These are phyloP conservation scores for Verbena officinalis DNA, from an alignment of 257 asterid genomes.

Conservation along the genomic window DNA sequence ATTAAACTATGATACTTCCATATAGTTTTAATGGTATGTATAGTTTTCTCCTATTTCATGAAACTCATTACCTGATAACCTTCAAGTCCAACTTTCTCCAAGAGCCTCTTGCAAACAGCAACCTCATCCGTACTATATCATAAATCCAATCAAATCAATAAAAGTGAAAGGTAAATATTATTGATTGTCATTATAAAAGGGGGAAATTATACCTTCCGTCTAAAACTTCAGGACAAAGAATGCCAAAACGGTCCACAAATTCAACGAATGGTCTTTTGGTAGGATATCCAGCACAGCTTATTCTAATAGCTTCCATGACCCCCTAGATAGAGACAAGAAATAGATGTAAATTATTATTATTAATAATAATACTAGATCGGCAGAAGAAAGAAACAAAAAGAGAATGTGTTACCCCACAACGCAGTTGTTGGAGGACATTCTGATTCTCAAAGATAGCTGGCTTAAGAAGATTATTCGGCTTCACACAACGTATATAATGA, in stretches of 20 bases:
- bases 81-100: constrained; percentile 93
- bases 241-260: constrained; percentile 91
- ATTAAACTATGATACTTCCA: neutral
- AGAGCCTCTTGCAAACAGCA: constrained; percentile 86
- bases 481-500: constrained; percentile 74
- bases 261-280: constrained; percentile 87
- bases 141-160: constrained; percentile 18
- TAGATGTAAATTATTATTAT: neutral
- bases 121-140: constrained; percentile 87
- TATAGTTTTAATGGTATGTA: neutral
- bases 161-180: constrained; percentile 27
- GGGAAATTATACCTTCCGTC: constrained; percentile 66
- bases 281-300: constrained; percentile 98
- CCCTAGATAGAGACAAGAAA: constrained; percentile 56
- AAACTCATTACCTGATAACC: constrained; percentile 83
- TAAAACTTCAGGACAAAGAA: constrained; percentile 89
- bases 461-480: constrained; percentile 96
- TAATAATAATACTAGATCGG: too few species aligned
- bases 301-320: constrained; percentile 99
- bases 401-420: constrained; percentile 80
- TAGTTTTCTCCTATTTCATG: neutral
- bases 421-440: constrained; percentile 94
- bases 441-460: constrained; percentile 97
- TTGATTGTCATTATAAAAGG: neutral
- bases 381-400: constrained; percentile 21